Evolutionary conservation across 2,329 filamentous ascomycete genomes (phyloP), one percentile per base, ranked within the genome.

Genomic region (Penicillium sp.): DNA sequence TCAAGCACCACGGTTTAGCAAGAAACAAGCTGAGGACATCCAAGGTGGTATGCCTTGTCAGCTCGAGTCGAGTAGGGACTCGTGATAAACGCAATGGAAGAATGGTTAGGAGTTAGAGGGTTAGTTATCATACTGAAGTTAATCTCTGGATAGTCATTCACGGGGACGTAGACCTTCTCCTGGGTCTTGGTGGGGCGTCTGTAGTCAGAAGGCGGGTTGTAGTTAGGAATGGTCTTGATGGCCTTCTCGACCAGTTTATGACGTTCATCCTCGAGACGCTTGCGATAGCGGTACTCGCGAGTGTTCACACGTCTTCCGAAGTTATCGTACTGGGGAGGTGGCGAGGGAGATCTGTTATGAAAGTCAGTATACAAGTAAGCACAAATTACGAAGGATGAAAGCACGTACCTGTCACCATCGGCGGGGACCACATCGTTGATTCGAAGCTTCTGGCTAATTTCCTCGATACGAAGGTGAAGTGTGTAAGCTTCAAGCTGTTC

Each of bases 121-220:
- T 96, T 96, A 96, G 93, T 89, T 93, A 94, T 93, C 93, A 93
- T 97, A 99, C 94, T 99, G 91, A 99, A 99, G 89, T 99, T 99
- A 88, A 99, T 97, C 80, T 99, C 94, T 84, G 94, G 94, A 79
- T 99, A 99, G 80, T 99, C 94, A 86, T 99, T 99, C 82, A 99
- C 94, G 77, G 94, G 94, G 78, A 99, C 94, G 78, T 99, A 99
- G 89, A 99, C 95, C 85, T 99, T 99, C 85, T 99, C 94, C 81
- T 99, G 94, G 75, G 94, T 99, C 89, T 99, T 99, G 77, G 93
- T 97, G 62, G 94, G 94, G 72, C 94, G 91, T 77, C 94, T 91
- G 79, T 99, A 99, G 78, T 99, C 94, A 84, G 93, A 91, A 59
- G 94, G 94, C 71, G 94, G 94, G 76, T 97, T 92, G 77, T 99